Base-by-base conservation (phyloP, 164 flowering plant species). In the Piper longum region DNA sequence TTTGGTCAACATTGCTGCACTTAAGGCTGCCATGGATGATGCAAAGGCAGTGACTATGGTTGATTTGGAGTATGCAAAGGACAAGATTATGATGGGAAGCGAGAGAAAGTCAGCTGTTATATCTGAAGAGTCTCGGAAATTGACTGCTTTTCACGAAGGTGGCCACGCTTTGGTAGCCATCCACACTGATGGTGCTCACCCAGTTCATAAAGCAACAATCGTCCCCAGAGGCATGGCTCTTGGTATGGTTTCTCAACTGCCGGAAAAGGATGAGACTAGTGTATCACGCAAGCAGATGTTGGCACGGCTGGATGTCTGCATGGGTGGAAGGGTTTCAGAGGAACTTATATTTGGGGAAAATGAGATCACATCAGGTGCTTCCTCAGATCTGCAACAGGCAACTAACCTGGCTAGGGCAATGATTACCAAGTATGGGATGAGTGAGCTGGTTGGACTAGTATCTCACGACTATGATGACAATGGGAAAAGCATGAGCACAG, bases 281-380 rank as follows among this genome's bases (percentile, higher is more conserved):
- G 59, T 85, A n/a, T 85, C 97, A 17, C 85, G 85, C 41, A 87
- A 76, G 54, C 95, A 95, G 69, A 91, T 95, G 97, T 91, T 88
- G 65, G 99, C 99, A 9, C 80, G 89, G 52, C 88, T 95, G 54
- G 88, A 95, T 67, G 91, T 95, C 56, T 81, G 87, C 86, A 91
- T 95, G 99, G 99, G 96, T 16, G 97, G 97, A 1, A 74, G 95
- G 16, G 97, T 86, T 13, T 92, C 95, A 2, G 97, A 95, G 66
- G 99, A 95, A 80, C 88, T 95, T 63, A 84, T 95, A 18, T 95
- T 95, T 69, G 98, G 98, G 36, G 95, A 90, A 60, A 82, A 66
- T 63, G 95, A 90, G 69, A 91, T 90, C 16, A 86, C 95, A 16
- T 82, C 95, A 4, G 95, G 97, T 59, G 91, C 92, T 11, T 85